Base-by-base conservation (phyloP, 768 basidiomycete genomes). In the Amanita rubescens region DNA sequence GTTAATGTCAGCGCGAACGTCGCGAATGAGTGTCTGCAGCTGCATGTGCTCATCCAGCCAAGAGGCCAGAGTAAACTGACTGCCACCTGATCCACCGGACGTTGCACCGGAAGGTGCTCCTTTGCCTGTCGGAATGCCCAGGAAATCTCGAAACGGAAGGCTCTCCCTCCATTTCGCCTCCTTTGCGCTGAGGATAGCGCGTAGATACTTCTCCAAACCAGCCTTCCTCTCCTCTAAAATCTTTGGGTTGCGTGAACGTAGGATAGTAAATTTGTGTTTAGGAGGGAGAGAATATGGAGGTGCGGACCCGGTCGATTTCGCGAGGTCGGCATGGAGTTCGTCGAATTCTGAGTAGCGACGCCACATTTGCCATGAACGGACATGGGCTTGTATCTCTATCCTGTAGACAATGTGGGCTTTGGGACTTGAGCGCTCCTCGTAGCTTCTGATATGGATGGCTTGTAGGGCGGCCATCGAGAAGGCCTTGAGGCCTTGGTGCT, bases 341-440 rank as follows among this genome's bases (percentile, higher is more conserved):
- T 80, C 84, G 70, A 98, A 98, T 70, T 96, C 93, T 39, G 91
- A 94, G 72, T 97, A 98, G 47, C 95, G 87, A 54, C 87, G 77
- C 83, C 88, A 90, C 77, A 96, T 89, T 54, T 87, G 82, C 94
- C 94, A 97, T 65, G 90, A 86, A 56, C 90, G 85, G 25, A 93
- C 89, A 52, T 90, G 84, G 5, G 92, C 92, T 60, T 88, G 82
- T 60, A 97, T 84, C 62, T 85, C 79, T 65, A 95, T 87, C 57
- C 77, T 77, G 71, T 87, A 95, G 60, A 88, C 90, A 53, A 78
- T 77, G 63, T 94, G 90, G n/a, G 82, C 70, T 62, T 87, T 90
- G 59, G 90, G 90, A 37, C 71, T 63, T 2, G 74, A 63, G 42
- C 86, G 82, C 57, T 84, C 82, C 65, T 91, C 88, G 63, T 81